Percentiles rank a stretch among this genome's conserved stretches.
Evolutionary conservation across 2,329 filamentous ascomycete genomes (phyloP).

Genomic region (Mycosphaerella sp.): DNA sequence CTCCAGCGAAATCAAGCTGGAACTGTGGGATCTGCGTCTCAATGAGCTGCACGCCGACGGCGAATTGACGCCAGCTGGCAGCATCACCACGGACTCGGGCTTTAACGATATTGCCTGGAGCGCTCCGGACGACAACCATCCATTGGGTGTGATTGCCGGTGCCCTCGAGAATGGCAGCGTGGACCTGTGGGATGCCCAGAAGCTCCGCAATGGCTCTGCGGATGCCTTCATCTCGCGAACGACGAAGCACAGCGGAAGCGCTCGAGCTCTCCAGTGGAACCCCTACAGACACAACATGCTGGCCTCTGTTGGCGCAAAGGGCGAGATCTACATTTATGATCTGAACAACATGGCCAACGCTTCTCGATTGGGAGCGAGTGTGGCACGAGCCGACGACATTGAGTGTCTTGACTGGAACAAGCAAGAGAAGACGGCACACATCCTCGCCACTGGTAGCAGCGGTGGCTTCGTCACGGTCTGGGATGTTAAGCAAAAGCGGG

Average conservation of each 20-base stretch:
- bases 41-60: constrained; percentile 67
- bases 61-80: constrained; percentile 79
- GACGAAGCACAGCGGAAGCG: constrained; percentile 82
- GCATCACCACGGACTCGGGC: constrained; percentile 81
- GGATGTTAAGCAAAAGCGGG: constrained; percentile 98
- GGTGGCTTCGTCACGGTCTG: constrained; percentile 96
- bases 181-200: constrained; percentile 86
- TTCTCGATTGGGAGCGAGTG: constrained; percentile 79
- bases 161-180: constrained; percentile 91
- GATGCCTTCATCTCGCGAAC: constrained; percentile 82
- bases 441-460: constrained; percentile 85
- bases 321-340: constrained; percentile 94
- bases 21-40: constrained; percentile 89
- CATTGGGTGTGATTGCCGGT: constrained; percentile 85
- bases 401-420: constrained; percentile 98
- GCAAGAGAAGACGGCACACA: constrained; percentile 75
- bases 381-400: constrained; percentile 86
- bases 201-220: constrained; percentile 45
- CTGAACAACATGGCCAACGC: constrained; percentile 82
- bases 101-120: constrained; percentile 98
- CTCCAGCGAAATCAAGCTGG: constrained; percentile 91
- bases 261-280: constrained; percentile 96
- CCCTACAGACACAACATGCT: constrained; percentile 84
- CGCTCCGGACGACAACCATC: constrained; percentile 67
- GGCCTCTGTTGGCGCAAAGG: constrained; percentile 87